Evolutionary conservation across 352 stramenopile genomes (phyloP).

Genomic region (Phytophthora lateralis): DNA sequence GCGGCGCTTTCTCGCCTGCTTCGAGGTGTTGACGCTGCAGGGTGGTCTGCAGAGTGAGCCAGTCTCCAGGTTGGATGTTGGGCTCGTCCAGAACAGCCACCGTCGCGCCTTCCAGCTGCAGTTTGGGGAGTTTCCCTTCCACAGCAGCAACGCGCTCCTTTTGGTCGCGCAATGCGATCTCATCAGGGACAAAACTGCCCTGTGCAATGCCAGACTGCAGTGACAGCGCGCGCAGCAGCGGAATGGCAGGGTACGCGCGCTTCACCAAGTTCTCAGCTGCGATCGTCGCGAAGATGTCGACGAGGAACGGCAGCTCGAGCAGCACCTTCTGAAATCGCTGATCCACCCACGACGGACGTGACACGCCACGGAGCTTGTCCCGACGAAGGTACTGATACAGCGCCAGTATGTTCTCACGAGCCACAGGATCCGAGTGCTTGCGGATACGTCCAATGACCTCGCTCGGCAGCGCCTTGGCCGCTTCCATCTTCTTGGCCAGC

Average conservation of each 20-base stretch:
- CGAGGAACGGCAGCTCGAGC: constrained; percentile 76
- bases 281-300: constrained; percentile 75
- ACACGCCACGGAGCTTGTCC: constrained; percentile 67
- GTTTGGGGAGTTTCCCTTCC: constrained; percentile 40
- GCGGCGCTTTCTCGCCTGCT: constrained; percentile 42
- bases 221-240: constrained; percentile 60
- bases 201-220: constrained; percentile 77
- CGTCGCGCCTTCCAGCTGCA: constrained; percentile 41
- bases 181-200: constrained; percentile 70
- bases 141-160: constrained; percentile 40
- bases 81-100: constrained; percentile 67
- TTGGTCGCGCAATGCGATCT: constrained; percentile 63
- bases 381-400: constrained; percentile 81
- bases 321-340: constrained; percentile 68
- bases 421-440: constrained; percentile 75
- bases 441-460: constrained; percentile 75
- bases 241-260: constrained; percentile 59
- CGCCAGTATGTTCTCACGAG: constrained; percentile 83
- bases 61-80: constrained; percentile 78
- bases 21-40: constrained; percentile 59
- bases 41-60: constrained; percentile 69
- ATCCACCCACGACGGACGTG: constrained; percentile 76
- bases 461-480: constrained; percentile 57
- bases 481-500: constrained; percentile 84
- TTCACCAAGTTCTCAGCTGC: constrained; percentile 72